Base-by-base conservation (phyloP, 2,329 filamentous ascomycete species). In the Chrysosphaeria jannelii region DNA sequence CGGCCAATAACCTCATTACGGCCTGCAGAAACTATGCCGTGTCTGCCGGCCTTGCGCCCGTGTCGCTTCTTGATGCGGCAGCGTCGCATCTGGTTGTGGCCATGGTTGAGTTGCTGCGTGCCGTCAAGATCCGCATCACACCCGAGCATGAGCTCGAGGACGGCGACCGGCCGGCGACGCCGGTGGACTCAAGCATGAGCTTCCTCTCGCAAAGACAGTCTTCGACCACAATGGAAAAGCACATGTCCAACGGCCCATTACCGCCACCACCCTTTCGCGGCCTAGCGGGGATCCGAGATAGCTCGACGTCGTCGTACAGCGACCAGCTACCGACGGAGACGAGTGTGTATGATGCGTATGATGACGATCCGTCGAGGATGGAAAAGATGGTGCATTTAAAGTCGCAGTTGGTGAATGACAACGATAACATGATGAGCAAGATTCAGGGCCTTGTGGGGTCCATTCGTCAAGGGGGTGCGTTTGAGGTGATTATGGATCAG, bases 1-100 rank as follows among this genome's bases (percentile, higher is more conserved):
- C 81, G 2, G 79, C 85, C 23, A 93, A 93, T 50, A 85, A 81
- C 37, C 53, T 97, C 27, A 91, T 93, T 36, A 93, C 81, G 3
- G 76, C 81, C 2, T 70, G 75, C 16, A 90, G 88, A 48, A 90
- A 90, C 38, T 90, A 85, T 41, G 68, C 72, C 16, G 57, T 62
- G 8, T 67, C 76, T 1, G 65, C 62, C 11, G 85, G 85, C 14
- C 58, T 97, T 15, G 81, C 76, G 2, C 85, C 85, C 0, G 69
- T 97, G n/a, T 89, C 76, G 5, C 48, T 97, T 3, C 52, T 97
- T 12, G 85, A 97, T 41, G 85, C 81, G 4, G 81, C 85, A 3
- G 78, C 81, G 6, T 85, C 75, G 13, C 78, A 97, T 44, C 53
- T 93, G 17, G 75, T 76, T 2, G 65, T 72, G 4, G 66, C 79